Conservation (phyloP, 2,329 filamentous ascomycete species). For the Aureobasidium leucospermi region DNA sequence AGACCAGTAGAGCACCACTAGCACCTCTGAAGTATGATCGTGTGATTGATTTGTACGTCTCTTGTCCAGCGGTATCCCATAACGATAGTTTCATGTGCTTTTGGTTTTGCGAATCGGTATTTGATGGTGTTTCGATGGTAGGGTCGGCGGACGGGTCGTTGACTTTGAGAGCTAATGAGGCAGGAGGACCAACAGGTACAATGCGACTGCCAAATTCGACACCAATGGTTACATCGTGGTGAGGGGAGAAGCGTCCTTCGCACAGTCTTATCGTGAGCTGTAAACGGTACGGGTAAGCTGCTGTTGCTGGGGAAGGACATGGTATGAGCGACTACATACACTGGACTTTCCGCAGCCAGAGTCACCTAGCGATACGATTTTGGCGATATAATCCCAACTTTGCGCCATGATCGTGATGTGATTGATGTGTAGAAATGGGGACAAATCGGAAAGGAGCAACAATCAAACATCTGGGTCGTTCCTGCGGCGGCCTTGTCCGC, state of each 20-base stretch:
- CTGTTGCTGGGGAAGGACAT: not conserved
- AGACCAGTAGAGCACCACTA: constrained; percentile 74
- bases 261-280: constrained; percentile 88
- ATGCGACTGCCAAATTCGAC: constrained; percentile 94
- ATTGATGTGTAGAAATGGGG: not conserved
- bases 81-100: constrained; percentile 89
- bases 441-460: not conserved
- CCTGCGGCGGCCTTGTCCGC: constrained; percentile 1
- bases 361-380: constrained; percentile 96
- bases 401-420: constrained; percentile 38
- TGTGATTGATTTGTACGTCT: constrained; percentile 95
- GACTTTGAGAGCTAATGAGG: constrained; percentile 52
- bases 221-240: constrained; percentile 95
- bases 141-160: constrained; percentile 36
- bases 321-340: constrained; percentile 34
- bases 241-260: constrained; percentile 87
- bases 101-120: constrained; percentile 37
- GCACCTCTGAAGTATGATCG: constrained; percentile 86
- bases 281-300: constrained; percentile 18
- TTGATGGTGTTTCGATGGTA: constrained; percentile 12
- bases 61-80: constrained; percentile 95
- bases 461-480: not conserved
- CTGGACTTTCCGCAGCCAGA: constrained; percentile 91
- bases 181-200: constrained; percentile 80
- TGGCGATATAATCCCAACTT: constrained; percentile 98